These are phyloP conservation scores for Ogataea corticis DNA, from an alignment of 805 yeast species.

Conservation along the genomic window DNA sequence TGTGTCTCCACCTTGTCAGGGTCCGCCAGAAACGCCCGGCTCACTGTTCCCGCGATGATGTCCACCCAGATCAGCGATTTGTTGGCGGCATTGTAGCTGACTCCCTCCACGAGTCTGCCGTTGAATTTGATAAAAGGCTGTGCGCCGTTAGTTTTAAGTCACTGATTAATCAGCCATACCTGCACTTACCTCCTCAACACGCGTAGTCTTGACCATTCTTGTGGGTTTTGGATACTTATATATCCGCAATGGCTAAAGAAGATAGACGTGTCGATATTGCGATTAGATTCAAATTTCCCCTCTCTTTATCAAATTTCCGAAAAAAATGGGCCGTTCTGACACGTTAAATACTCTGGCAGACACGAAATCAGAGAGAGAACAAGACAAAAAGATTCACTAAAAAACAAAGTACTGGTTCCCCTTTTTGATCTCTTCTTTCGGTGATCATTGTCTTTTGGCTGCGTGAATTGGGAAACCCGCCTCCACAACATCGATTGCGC, in stretches of 20 bases:
- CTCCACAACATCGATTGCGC: no score
- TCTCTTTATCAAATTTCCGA: neutral
- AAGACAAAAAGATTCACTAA: neutral
- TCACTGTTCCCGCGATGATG: slow-evolving; percentile 42
- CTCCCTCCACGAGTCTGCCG: slow-evolving; percentile 63
- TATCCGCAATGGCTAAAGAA: neutral
- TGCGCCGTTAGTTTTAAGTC: slow-evolving; percentile 1
- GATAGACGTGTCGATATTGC: neutral
- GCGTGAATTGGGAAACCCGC: no score
- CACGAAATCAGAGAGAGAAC: neutral
- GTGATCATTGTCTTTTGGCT: no score
- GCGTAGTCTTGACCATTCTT: slow-evolving; percentile 16
- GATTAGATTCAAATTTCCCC: neutral
- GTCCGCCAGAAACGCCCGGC: slow-evolving; percentile 33
- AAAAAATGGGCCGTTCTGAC: neutral
- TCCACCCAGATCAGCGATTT: slow-evolving; percentile 53
- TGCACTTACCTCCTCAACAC: slow-evolving; percentile 17
- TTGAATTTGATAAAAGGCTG: slow-evolving; percentile 30
- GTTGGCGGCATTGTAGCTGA: slow-evolving; percentile 59
- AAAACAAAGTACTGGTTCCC: neutral
- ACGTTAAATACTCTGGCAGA: neutral
- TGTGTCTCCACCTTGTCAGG: slow-evolving; percentile 36
- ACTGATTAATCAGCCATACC: neutral
- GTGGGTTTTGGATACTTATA: no score
- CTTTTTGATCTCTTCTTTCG: neutral